Evolutionary conservation across 208 protist genomes (phyloP).

Genomic region (Trypanosomatidae sp.): DNA sequence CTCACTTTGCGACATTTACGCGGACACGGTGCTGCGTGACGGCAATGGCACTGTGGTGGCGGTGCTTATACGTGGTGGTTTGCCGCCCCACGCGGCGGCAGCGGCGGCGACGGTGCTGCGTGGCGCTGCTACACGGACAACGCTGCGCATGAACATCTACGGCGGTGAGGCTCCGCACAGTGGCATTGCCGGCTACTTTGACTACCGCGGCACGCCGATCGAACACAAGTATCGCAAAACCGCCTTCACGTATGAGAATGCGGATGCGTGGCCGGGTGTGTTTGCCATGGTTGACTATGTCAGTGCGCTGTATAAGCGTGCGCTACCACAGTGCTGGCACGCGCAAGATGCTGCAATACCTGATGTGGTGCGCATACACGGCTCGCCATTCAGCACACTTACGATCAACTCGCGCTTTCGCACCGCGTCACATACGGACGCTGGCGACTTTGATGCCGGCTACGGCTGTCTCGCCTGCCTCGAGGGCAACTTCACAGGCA

Average conservation of each 20-base stretch:
- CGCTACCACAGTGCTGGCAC: slow-evolving; percentile 54
- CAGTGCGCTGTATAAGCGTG: slow-evolving; percentile 60
- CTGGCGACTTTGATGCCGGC: slow-evolving; percentile 84
- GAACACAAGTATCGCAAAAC: slow-evolving; percentile 82
- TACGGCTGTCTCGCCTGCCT: slow-evolving; percentile 75
- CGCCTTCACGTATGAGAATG: slow-evolving; percentile 67
- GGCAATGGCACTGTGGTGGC: slow-evolving; percentile 47
- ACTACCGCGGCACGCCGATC: slow-evolving; percentile 78
- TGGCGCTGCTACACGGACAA: slow-evolving; percentile 45
- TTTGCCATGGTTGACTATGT: slow-evolving; percentile 84
- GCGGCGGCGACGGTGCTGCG: slow-evolving; percentile 57
- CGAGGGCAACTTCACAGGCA: slow-evolving; percentile 73
- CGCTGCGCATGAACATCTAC: slow-evolving; percentile 57
- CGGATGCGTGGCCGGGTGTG: slow-evolving; percentile 46
- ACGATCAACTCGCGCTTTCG: slow-evolving; percentile 87
- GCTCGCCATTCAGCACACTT: slow-evolving; percentile 79
- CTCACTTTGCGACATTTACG: slow-evolving; percentile 47
- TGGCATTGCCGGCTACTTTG: slow-evolving; percentile 85
- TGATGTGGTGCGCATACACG: slow-evolving; percentile 78
- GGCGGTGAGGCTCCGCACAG: slow-evolving; percentile 72
- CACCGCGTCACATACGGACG: slow-evolving; percentile 82
- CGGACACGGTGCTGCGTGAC: slow-evolving; percentile 42
- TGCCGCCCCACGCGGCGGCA: slow-evolving; percentile 41
- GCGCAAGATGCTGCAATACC: slow-evolving; percentile 72
- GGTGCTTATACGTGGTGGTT: slow-evolving; percentile 41